Evolutionary conservation across 768 basidiomycete genomes (phyloP), one percentile per base, ranked within the genome.

Genomic region (Porpolomopsis calyptriformis): DNA sequence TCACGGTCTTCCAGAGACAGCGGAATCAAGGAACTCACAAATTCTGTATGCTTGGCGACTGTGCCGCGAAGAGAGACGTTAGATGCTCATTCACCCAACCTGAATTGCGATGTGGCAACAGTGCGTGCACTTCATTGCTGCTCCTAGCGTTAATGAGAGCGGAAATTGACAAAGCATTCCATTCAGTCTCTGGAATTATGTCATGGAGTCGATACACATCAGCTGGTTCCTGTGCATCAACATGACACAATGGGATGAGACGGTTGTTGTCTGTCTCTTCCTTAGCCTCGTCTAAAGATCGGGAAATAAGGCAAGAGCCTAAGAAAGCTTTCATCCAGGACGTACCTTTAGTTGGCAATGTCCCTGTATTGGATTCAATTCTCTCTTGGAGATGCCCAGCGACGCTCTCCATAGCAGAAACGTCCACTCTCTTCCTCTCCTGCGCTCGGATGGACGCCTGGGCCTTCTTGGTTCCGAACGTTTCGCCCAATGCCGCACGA

Each of bases 381-480:
- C 80, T 76, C 25, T 84, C 78, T 72, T 89, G 85, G 50, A 99
- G 68, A 62, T 86, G 81, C 47, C 74, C 76, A 53, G 80, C 80
- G 27, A 89, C 88, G 7, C 78, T 77, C 60, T 86, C 76, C 85
- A 96, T 93, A 2, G 90, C 89, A 48, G 72, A 69, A 16, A 86
- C 78, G 65, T 96, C 91, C 29, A 99, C 81, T 60, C 80, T 81
- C 65, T 93, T 94, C 52, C 94, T 76, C 63, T 93, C 91, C 44
- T 75, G 76, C 3, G 90, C 85, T 43, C 77, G 77, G 57, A 97
- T 92, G 23, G 78, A 80, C 8, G 78, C 77, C 61, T 89, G 85
- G 37, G 91, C 89, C 60, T 96, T 98, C 66, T 91, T 88, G 20
- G 92, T 94, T 18, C 94, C 94, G 52, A 99, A 99, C 1, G 85